Evolutionary conservation across 176 grass and related monocot genomes (phyloP).

Genomic region (Typha latifolia): DNA sequence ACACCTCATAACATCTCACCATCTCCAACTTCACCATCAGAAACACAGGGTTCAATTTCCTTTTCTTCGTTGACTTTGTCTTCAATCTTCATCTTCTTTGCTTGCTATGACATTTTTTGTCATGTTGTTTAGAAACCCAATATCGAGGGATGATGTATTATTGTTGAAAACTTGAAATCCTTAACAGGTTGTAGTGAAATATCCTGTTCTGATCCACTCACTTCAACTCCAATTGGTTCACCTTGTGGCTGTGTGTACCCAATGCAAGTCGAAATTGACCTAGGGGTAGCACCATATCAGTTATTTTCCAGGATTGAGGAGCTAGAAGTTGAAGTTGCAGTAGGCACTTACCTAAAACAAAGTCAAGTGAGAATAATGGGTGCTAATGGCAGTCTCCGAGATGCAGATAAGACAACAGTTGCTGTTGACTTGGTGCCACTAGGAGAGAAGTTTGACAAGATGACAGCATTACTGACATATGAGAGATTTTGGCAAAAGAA

Average conservation of each 20-base stretch:
- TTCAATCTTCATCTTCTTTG: background rate
- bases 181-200: constrained; percentile 48
- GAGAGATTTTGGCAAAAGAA: constrained; percentile 74
- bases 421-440: constrained; percentile 64
- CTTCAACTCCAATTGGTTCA: constrained; percentile 73
- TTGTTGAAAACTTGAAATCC: background rate
- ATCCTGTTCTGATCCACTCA: constrained; percentile 57
- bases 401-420: constrained; percentile 63
- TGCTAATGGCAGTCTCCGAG: constrained; percentile 38
- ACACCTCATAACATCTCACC: constrained; percentile 25
- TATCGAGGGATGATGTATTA: background rate
- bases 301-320: constrained; percentile 62
- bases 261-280: constrained; percentile 63
- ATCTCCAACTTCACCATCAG: constrained; percentile 26
- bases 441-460: constrained; percentile 74
- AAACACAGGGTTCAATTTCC: constrained; percentile 36
- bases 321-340: constrained; percentile 62
- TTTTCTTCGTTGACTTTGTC: background rate
- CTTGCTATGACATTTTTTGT: background rate
- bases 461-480: constrained; percentile 55
- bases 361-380: constrained; percentile 83
- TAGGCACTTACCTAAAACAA: constrained; percentile 63
- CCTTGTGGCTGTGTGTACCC: constrained; percentile 77
- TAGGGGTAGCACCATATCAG: constrained; percentile 57
- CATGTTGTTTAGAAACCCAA: constrained; percentile 5